Base-by-base conservation (phyloP, 352 stramenopile species). In the Phytopythium ostracodes region DNA sequence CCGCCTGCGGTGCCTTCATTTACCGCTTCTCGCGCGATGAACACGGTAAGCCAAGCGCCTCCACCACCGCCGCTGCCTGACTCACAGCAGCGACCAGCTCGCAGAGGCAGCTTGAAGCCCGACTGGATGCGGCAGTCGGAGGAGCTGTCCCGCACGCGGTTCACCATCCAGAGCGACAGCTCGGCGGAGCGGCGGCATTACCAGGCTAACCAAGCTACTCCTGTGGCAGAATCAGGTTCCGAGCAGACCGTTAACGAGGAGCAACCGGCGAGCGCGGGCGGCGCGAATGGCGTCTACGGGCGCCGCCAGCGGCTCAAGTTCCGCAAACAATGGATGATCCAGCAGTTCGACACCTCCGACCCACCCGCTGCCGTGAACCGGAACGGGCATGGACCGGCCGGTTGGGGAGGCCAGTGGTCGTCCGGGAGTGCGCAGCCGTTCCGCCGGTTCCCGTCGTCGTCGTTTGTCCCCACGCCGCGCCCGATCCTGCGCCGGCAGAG, bases 121-220 rank as follows among this genome's bases (percentile, higher is more conserved):
- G 81, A 92, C 59, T 91, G 78, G 77, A 84, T 92, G 68, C 70
- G 72, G 18, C 71, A 82, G 18, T 83, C 81, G 36, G 84, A 92
- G 56, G 75, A 72, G 10, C 64, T 89, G 9, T 76, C 70, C 22
- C 75, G 71, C 42, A 81, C 84, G 61, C 81, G 84, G 38, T 89
- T 92, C 66, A 88, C 70, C 31, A 77, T 85, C 49, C 67, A 72
- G 14, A 80, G 79, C 55, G 76, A 82, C 55, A 69, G 17, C 74
- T 63, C 51, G 49, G 65, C 25, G 55, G 71, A 35, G 53, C 61
- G 35, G 59, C 68, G 29, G 35, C 61, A 24, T 42, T 44, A 25
- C 40, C 54, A 59, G 22, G 51, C 63, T 18, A 57, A 49, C 51
- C 67, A 72, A 64, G 38, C 38, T 38, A 20, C 55, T 5, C 25